Evolutionary conservation across 257 asterid genomes (phyloP).

Genomic region (Ajuga chamaepitys): DNA sequence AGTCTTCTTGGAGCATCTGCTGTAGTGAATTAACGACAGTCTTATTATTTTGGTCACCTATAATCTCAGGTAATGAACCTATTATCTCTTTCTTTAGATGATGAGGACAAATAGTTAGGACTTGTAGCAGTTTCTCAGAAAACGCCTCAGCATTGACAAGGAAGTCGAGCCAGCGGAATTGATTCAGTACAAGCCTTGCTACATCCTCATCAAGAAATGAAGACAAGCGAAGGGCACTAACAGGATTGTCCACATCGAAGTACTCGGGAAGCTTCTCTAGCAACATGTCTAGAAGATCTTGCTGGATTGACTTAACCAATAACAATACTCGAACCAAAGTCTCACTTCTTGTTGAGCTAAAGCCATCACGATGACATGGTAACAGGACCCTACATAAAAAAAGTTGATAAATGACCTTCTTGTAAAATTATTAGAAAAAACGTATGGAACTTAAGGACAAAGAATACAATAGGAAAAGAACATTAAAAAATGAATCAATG

Average conservation of each 20-base stretch:
- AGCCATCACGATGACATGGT: constrained; percentile 59
- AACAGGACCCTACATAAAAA: constrained; percentile 46
- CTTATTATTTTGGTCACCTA: constrained; percentile 67
- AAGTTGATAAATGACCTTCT: neutral
- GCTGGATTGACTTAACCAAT: constrained; percentile 61
- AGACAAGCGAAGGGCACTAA: constrained; percentile 25
- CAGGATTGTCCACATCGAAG: constrained; percentile 41
- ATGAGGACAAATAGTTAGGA: constrained; percentile 66
- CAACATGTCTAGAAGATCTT: constrained; percentile 55
- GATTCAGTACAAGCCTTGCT: constrained; percentile 68
- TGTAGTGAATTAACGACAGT: constrained; percentile 60
- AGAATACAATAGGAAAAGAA: neutral
- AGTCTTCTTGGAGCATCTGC: constrained; percentile 79
- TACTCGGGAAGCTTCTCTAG: constrained; percentile 87
- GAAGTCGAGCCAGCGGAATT: constrained; percentile 86
- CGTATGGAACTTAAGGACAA: neutral
- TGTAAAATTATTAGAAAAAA: neutral
- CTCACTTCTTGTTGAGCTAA: constrained; percentile 41
- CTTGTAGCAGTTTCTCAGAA: constrained; percentile 65
- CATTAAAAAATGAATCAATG: neutral
- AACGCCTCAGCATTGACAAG: constrained; percentile 65
- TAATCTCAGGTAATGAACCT: constrained; percentile 74
- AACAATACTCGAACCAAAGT: constrained; percentile 55
- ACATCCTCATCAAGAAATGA: constrained; percentile 55
- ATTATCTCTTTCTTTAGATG: constrained; percentile 72